These are phyloP conservation scores for Leccinum griseonigrum DNA, from an alignment of 1,284 basidiomycete species.

Conservation along the genomic window DNA sequence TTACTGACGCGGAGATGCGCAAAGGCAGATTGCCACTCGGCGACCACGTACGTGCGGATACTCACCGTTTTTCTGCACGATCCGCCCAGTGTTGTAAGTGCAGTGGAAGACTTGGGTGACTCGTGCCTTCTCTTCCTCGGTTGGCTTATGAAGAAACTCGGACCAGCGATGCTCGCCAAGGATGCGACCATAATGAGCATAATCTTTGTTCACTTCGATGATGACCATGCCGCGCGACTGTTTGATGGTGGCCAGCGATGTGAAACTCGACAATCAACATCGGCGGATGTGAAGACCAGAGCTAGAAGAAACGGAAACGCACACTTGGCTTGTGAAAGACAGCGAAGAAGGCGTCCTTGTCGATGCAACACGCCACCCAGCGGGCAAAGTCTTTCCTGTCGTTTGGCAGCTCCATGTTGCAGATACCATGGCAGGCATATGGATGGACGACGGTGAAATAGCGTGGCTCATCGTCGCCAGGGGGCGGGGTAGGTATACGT, in stretches of 20 bases:
- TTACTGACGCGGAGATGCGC: background rate
- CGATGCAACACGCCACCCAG: constrained; percentile 64
- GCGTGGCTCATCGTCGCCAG: constrained; percentile 52
- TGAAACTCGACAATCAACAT: background rate
- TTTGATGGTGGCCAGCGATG: constrained; percentile 6
- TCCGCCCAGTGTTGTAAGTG: constrained; percentile 41
- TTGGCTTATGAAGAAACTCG: constrained; percentile 48
- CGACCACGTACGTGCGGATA: background rate
- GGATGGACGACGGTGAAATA: constrained; percentile 62
- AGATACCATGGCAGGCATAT: constrained; percentile 47
- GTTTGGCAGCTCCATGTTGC: constrained; percentile 48
- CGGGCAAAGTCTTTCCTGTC: constrained; percentile 52
- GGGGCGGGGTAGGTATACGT: constrained; percentile 53
- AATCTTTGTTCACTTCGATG: constrained; percentile 51
- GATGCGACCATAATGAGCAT: constrained; percentile 40
- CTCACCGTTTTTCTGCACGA: constrained; percentile 45
- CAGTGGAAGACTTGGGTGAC: constrained; percentile 54
- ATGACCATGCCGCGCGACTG: constrained; percentile 67
- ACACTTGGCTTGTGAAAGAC: constrained; percentile 66
- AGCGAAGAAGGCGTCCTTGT: constrained; percentile 45
- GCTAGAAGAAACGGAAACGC: constrained; percentile 20
- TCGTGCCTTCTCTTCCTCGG: constrained; percentile 39
- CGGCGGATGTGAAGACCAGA: background rate
- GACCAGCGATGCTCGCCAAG: constrained; percentile 67
- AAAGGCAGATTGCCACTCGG: background rate